Evolutionary conservation across 2,329 filamentous ascomycete species (phyloP).

Genomic region (Venturia effusa): DNA sequence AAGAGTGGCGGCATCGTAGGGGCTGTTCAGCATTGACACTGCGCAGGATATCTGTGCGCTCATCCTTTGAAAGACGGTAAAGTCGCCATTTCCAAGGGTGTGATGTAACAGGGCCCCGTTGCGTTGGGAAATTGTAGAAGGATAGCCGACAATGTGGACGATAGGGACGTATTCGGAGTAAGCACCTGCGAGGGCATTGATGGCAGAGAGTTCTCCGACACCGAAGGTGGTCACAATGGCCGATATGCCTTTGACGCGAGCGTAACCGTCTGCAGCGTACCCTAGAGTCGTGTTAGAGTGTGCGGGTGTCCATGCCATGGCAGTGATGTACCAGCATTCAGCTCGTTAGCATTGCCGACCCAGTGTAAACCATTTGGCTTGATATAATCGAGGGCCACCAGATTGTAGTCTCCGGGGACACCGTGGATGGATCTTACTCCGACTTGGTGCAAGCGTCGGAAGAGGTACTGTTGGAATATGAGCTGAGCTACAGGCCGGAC

Average conservation of each 20-base stretch:
- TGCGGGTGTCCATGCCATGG: slow-evolving; percentile 12
- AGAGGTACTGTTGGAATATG: slow-evolving; percentile 33
- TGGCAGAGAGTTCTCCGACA: slow-evolving; percentile 36
- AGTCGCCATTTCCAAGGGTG: slow-evolving; percentile 51
- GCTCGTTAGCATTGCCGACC: slow-evolving; percentile 52
- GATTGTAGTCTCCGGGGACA: slow-evolving; percentile 38
- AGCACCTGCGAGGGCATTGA: slow-evolving; percentile 37
- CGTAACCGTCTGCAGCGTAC: slow-evolving; percentile 38
- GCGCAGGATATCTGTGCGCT: slow-evolving; percentile 59
- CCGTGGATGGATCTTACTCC: slow-evolving; percentile 40
- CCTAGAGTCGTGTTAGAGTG: slow-evolving; percentile 19
- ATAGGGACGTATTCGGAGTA: slow-evolving; percentile 37
- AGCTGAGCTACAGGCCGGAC: background rate
- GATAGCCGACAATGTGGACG: slow-evolving; percentile 37
- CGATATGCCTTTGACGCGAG: slow-evolving; percentile 33
- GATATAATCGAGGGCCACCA: slow-evolving; percentile 46
- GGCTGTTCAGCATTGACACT: slow-evolving; percentile 59
- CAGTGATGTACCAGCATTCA: slow-evolving; percentile 39
- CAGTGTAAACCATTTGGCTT: slow-evolving; percentile 42
- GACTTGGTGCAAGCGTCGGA: slow-evolving; percentile 36
- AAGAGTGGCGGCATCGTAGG: slow-evolving; percentile 57
- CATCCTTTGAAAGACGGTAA: slow-evolving; percentile 75
- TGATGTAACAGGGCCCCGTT: slow-evolving; percentile 35
- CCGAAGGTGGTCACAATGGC: slow-evolving; percentile 39
- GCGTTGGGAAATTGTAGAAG: slow-evolving; percentile 29